A percentile compares a stretch with the other conserved stretches of the same genome.
Conservation (phyloP, 2,329 filamentous ascomycete species). For the Amphichorda felina region DNA sequence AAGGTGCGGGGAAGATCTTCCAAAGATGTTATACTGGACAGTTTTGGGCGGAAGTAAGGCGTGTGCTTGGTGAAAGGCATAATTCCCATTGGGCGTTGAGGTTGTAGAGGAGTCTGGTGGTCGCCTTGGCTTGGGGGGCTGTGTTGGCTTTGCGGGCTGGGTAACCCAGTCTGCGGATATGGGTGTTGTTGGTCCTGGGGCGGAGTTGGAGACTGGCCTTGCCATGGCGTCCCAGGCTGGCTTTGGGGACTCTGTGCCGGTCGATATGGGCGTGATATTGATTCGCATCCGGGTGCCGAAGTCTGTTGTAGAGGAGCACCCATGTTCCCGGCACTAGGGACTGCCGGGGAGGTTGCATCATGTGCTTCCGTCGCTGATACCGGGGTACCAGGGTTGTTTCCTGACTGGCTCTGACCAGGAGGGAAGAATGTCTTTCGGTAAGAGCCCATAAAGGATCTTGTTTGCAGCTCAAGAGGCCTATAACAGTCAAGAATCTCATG, state of each 20-base stretch:
- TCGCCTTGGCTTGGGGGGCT: constrained; percentile 12
- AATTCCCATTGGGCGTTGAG: constrained; percentile 16
- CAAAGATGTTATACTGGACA: constrained; percentile 15
- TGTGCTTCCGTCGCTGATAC: too few species aligned
- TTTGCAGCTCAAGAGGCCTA: constrained; percentile 24
- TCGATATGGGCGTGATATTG: too few species aligned
- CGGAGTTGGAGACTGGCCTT: constrained; percentile 1
- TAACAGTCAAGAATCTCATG: constrained; percentile 27
- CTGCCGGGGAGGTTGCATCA: too few species aligned
- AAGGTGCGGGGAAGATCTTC: constrained; percentile 20
- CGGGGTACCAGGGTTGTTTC: neutral
- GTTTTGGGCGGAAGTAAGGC: constrained; percentile 21
- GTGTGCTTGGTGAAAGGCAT: constrained; percentile 23
- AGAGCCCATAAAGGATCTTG: constrained; percentile 23
- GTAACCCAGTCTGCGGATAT: constrained; percentile 10
- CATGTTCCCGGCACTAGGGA: neutral
- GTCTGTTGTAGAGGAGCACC: neutral
- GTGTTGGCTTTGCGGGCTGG: constrained; percentile 20
- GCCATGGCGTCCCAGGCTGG: constrained; percentile 9
- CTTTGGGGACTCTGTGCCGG: constrained; percentile 9
- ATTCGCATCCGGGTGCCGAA: neutral
- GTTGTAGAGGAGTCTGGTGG: constrained; percentile 4
- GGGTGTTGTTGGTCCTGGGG: neutral
- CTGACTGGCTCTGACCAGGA: too few species aligned
- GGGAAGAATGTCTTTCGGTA: constrained; percentile 22